Percentiles rank a stretch among this genome's conserved stretches.
Evolutionary conservation across 352 stramenopile genomes (phyloP).

Genomic region (Phytophthora pistaciae): DNA sequence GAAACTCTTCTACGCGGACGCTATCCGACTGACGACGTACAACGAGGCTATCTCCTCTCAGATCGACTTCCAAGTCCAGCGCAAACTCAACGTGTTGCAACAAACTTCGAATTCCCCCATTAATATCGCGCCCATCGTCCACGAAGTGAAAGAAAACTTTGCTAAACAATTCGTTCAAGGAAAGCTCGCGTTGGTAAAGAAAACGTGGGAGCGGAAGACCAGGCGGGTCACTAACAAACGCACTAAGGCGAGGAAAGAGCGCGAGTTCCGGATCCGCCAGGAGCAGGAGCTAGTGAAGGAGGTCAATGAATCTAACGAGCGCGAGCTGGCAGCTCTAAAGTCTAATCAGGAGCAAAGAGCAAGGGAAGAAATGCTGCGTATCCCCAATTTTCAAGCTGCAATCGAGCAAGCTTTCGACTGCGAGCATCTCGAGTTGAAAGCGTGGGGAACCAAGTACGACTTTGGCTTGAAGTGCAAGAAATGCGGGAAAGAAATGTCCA

Average conservation of each 20-base stretch:
- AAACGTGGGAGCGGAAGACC: slow-evolving; percentile 79
- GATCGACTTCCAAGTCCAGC: slow-evolving; percentile 74
- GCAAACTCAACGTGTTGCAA: slow-evolving; percentile 48
- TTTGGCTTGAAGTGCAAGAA: slow-evolving; percentile 65
- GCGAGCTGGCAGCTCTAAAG: slow-evolving; percentile 42
- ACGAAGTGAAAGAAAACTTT: slow-evolving; percentile 64
- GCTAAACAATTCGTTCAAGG: slow-evolving; percentile 63
- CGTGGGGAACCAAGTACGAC: slow-evolving; percentile 74
- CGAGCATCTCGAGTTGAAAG: slow-evolving; percentile 68
- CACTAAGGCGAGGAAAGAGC: slow-evolving; percentile 52
- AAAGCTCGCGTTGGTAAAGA: slow-evolving; percentile 63
- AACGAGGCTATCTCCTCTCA: slow-evolving; percentile 71
- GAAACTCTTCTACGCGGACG: slow-evolving; percentile 59
- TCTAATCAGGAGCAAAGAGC: slow-evolving; percentile 31
- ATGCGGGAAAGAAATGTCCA: slow-evolving; percentile 77
- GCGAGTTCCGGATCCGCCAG: slow-evolving; percentile 59
- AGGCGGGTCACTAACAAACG: slow-evolving; percentile 56
- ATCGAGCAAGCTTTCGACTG: slow-evolving; percentile 55
- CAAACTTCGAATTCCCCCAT: not conserved
- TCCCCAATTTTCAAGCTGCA: slow-evolving; percentile 64
- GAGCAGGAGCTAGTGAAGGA: slow-evolving; percentile 55
- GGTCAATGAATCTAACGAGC: slow-evolving; percentile 44
- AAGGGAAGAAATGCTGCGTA: slow-evolving; percentile 56
- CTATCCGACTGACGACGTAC: slow-evolving; percentile 71
- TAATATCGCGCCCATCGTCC: slow-evolving; percentile 27